Evolutionary conservation across 192 early-diverging fungal genomes (phyloP).

Genomic region (Mortierella alpina): DNA sequence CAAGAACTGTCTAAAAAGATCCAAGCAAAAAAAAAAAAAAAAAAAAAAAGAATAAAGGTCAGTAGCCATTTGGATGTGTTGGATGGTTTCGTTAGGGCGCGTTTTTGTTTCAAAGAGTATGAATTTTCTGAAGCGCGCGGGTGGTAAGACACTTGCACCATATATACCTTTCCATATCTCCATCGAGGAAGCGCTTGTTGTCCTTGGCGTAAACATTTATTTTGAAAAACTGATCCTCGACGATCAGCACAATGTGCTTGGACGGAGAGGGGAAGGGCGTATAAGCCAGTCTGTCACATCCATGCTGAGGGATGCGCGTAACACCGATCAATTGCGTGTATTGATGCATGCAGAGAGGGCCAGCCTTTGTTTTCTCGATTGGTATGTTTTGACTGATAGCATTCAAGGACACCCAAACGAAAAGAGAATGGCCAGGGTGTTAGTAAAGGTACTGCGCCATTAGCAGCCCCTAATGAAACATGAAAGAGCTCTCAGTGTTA

Average conservation of each 20-base stretch:
- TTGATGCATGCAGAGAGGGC: constrained; percentile 88
- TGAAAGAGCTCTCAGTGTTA: constrained; percentile 16
- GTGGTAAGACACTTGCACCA: not conserved
- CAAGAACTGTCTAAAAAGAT: constrained; percentile 25
- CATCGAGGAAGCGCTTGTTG: constrained; percentile 65
- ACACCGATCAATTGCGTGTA: constrained; percentile 82
- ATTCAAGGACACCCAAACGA: not conserved
- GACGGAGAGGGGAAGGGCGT: constrained; percentile 54
- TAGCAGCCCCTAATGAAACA: not conserved
- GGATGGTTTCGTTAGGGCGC: too few relatives aligned
- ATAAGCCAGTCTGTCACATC: constrained; percentile 76
- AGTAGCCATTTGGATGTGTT: not conserved
- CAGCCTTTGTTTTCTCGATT: constrained; percentile 72
- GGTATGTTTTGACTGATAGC: constrained; percentile 62
- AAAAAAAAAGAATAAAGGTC: not conserved
- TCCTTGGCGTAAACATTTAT: constrained; percentile 73
- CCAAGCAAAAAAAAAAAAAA: not conserved
- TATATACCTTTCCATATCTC: constrained; percentile 78
- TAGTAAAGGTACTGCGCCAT: not conserved
- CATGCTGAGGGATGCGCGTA: constrained; percentile 83
- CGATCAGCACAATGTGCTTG: constrained; percentile 76
- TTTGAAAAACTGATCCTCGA: constrained; percentile 82
- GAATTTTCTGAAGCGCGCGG: too few relatives aligned
- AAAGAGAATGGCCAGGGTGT: not conserved
- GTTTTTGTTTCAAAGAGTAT: too few relatives aligned